Evolutionary conservation across 2,329 filamentous ascomycete species (phyloP).

Genomic region (Aureobasidium sp.): DNA sequence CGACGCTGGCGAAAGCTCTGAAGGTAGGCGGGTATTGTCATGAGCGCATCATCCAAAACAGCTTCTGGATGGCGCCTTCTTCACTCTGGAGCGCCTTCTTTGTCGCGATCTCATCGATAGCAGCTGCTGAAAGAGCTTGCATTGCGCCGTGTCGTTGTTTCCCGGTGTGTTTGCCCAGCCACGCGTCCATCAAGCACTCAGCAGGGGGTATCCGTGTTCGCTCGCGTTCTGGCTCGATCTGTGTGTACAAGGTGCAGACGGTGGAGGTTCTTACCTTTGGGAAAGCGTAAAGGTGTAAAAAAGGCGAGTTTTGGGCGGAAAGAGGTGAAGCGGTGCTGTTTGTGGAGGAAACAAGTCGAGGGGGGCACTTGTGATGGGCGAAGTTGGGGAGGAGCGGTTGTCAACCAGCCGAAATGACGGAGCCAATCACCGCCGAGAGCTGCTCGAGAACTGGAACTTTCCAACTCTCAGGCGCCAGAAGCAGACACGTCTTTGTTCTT

Average conservation of each 20-base stretch:
- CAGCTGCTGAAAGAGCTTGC: background rate
- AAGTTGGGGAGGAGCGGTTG: conserved; percentile 10
- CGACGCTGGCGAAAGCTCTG: conserved; percentile 3
- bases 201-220: background rate
- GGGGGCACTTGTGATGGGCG: conserved; percentile 1
- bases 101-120: background rate
- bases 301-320: background rate
- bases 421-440: conserved; percentile 8
- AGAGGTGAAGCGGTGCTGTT: background rate
- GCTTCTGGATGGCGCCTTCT: background rate
- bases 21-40: conserved; percentile 5
- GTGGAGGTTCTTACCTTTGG: conserved; percentile 10
- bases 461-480: background rate
- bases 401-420: background rate
- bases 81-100: background rate
- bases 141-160: background rate
- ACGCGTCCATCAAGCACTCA: conserved; percentile 8
- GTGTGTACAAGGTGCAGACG: background rate
- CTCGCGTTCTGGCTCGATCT: background rate
- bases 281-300: background rate
- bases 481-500: conserved; percentile 10
- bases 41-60: background rate
- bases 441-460: conserved; percentile 6
- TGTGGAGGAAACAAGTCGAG: conserved; percentile 9
- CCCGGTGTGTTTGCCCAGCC: conserved; percentile 10